Evolutionary conservation across 2,329 filamentous ascomycete species (phyloP).

Genomic region (Pyrenophora tritici-repentis): DNA sequence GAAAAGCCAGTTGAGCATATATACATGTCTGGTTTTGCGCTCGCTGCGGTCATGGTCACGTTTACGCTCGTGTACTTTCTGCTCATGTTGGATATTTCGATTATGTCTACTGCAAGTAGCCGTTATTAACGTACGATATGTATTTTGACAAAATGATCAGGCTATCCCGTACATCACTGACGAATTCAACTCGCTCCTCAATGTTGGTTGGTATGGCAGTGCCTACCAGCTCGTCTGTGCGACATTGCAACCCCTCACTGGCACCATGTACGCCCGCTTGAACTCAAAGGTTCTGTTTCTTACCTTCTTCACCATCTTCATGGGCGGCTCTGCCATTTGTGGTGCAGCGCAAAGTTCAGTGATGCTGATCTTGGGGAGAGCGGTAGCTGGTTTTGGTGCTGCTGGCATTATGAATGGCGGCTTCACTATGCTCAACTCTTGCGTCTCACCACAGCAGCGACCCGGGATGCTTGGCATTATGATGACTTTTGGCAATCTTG

Average conservation of each 20-base stretch:
- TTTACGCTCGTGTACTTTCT: background rate
- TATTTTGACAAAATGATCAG: background rate
- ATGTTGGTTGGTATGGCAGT: background rate
- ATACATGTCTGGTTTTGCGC: background rate
- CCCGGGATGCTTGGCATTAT: constrained; percentile 52
- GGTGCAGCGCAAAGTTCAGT: constrained; percentile 18
- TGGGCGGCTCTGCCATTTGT: constrained; percentile 20
- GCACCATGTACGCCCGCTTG: constrained; percentile 22
- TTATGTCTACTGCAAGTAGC: background rate
- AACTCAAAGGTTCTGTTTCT: constrained; percentile 5
- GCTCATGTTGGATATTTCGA: constrained; percentile 1
- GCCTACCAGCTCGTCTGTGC: constrained; percentile 1
- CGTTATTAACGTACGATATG: background rate
- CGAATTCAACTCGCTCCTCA: background rate
- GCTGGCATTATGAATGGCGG: constrained; percentile 46
- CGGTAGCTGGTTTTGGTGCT: constrained; percentile 19
- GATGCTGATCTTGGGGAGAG: constrained; percentile 20
- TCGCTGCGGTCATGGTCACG: background rate
- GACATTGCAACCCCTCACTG: constrained; percentile 14
- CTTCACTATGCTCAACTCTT: constrained; percentile 22
- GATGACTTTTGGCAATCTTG: constrained; percentile 28
- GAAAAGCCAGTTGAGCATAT: background rate
- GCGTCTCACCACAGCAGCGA: constrained; percentile 48
- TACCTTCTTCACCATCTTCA: constrained; percentile 11
- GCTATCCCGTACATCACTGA: background rate